Percentiles rank a stretch among this genome's conserved stretches.
phyloP scores from a whole-genome alignment of 805 yeast species.

The Metschnikowia peoriensis region DNA sequence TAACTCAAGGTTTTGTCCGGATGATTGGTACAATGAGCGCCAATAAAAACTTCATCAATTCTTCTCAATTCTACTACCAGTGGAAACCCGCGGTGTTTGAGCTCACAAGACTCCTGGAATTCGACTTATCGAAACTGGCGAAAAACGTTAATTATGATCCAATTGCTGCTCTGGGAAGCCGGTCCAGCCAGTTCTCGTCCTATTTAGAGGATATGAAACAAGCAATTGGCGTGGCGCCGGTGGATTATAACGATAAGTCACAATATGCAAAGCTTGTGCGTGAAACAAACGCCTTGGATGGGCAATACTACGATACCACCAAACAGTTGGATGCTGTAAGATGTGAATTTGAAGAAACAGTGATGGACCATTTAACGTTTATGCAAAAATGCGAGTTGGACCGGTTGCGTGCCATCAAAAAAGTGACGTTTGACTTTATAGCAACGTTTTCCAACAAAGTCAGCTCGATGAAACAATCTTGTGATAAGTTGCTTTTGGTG shows the following conservation, averaged over 20 bases:
- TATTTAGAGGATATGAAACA: conserved; percentile 45
- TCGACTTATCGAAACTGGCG: conserved; percentile 11
- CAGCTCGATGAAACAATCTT: conserved; percentile 53
- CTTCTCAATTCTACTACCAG: conserved; percentile 72
- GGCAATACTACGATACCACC: conserved; percentile 47
- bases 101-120: conserved; percentile 29
- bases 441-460: conserved; percentile 63
- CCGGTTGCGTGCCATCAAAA: conserved; percentile 71
- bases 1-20: conserved; percentile 58
- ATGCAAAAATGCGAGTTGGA: conserved; percentile 84
- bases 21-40: conserved; percentile 58
- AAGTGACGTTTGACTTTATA: conserved; percentile 69
- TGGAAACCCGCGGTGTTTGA: conserved; percentile 74
- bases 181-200: conserved; percentile 21
- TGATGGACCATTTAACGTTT: conserved; percentile 68
- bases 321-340: conserved; percentile 60
- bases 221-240: conserved; percentile 41
- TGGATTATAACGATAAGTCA: conserved; percentile 50
- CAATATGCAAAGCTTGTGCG: conserved; percentile 50
- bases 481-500: conserved; percentile 58
- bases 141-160: conserved; percentile 12
- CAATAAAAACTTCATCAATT: conserved; percentile 62
- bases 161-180: conserved; percentile 15
- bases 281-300: conserved; percentile 60
- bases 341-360: conserved; percentile 70